Base-by-base conservation (phyloP, 225 moss, liverwort and hornwort genomes). In the Rhytidiadelphus loreus region DNA sequence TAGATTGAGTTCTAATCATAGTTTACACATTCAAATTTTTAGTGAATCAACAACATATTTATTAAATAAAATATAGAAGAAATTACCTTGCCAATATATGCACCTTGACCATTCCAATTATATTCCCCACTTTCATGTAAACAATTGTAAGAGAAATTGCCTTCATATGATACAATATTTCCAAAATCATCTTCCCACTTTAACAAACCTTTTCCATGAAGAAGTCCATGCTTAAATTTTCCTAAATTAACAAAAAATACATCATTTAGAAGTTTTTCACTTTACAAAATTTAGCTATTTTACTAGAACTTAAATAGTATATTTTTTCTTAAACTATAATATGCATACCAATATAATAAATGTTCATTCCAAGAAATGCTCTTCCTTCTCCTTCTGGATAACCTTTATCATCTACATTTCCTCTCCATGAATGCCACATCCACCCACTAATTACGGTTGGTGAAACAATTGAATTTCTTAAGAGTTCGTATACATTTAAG, bases 391-490 rank as follows among this genome's bases (percentile, higher is more conserved):
- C 93, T 89, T 85, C 85, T 5, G 87, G 87, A 37, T 78, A 69
- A 11, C 50, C 62, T 25, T 83, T 76, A 10, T 85, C 64, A 9
- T 37, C 64, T 14, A 64, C 26, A 19, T 72, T 82, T 41, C 89
- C 89, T 74, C 57, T 89, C 91, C 91, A 93, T 1, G 91, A 93
- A 84, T 86, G 86, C 93, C 93, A 93, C 93, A 93, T 91, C 93
- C 93, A 93, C 4, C 81, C 89, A 72, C 85, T 85, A 9, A 92
- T 46, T 30, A 90, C 81, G 5, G 62, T 0, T 2, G 87, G 82
- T 37, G 64, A 81, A 43, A 89, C 81, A 23, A 41, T 16, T 30
- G 82, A 90, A 20, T 87, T 87, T 80, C 65, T 90, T 11, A 87
- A 77, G 6, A 73, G 55, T 7, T 87, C 14, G 2, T 92, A 92